Evolutionary conservation across 108 stramenopile species (phyloP).

Genomic region (Cyclotella atomus): DNA sequence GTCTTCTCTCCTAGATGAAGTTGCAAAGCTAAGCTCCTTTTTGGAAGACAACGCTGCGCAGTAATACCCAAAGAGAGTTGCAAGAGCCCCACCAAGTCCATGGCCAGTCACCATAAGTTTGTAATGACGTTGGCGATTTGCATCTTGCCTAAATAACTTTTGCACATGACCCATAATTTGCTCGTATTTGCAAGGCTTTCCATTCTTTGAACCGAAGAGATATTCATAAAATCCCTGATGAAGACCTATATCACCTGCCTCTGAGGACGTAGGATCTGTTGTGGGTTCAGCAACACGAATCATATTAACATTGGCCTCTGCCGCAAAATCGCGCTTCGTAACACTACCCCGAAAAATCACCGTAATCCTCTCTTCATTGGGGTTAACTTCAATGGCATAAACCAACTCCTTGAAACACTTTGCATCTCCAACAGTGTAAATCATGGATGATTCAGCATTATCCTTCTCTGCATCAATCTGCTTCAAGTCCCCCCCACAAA

Average conservation of each 20-base stretch:
- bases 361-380: conserved; percentile 47
- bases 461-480: neutral
- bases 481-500: conserved; percentile 6
- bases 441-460: conserved; percentile 29
- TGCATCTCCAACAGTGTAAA: conserved; percentile 56
- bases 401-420: conserved; percentile 63
- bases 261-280: neutral
- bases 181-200: conserved; percentile 51
- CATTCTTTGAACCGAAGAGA: conserved; percentile 52
- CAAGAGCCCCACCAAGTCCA: conserved; percentile 76
- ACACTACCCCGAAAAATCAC: conserved; percentile 73
- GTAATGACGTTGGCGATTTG: conserved; percentile 40
- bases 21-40: too few species aligned
- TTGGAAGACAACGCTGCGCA: conserved; percentile 40
- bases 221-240: conserved; percentile 77
- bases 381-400: conserved; percentile 63
- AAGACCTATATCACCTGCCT: conserved; percentile 36
- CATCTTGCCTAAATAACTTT: conserved; percentile 47
- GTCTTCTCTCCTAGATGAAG: too few species aligned
- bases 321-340: conserved; percentile 63
- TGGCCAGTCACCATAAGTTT: conserved; percentile 73
- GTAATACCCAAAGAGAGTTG: conserved; percentile 73
- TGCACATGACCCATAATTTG: conserved; percentile 58
- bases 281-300: conserved; percentile 55
- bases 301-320: conserved; percentile 60